These are phyloP conservation scores for Monilinia laxa DNA, from an alignment of 2,329 filamentous ascomycete species.

Conservation along the genomic window DNA sequence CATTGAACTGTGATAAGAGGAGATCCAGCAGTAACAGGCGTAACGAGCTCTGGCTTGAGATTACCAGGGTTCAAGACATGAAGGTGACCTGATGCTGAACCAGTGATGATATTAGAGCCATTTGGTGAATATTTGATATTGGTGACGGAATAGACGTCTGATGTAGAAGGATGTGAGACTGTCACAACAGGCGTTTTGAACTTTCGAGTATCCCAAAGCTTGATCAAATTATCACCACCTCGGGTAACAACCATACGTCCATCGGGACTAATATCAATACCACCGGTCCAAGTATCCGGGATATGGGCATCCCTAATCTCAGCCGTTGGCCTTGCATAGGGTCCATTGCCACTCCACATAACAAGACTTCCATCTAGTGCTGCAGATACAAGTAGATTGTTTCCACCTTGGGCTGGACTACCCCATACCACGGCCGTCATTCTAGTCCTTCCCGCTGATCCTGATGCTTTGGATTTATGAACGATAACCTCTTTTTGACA, in stretches of 20 bases:
- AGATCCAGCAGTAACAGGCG: constrained; percentile 81
- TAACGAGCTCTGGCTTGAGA: constrained; percentile 77
- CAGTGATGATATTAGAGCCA: constrained; percentile 81
- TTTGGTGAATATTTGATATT: constrained; percentile 90
- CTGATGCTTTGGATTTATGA: constrained; percentile 88
- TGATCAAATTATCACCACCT: constrained; percentile 89
- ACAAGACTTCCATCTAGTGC: constrained; percentile 86
- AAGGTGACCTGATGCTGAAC: constrained; percentile 79
- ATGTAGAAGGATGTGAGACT: constrained; percentile 76
- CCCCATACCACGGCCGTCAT: constrained; percentile 95
- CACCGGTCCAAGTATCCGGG: constrained; percentile 84
- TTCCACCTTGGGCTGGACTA: constrained; percentile 70
- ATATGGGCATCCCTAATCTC: constrained; percentile 84
- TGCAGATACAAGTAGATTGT: constrained; percentile 74
- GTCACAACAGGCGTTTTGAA: constrained; percentile 87
- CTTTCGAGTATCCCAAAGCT: constrained; percentile 95
- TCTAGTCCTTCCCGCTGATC: constrained; percentile 83
- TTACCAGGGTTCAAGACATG: constrained; percentile 95
- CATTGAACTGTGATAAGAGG: constrained; percentile 83
- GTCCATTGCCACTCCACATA: constrained; percentile 89
- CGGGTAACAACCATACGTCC: constrained; percentile 87
- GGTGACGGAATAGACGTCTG: constrained; percentile 76
- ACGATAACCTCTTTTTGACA: constrained; percentile 92
- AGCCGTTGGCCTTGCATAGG: constrained; percentile 75
- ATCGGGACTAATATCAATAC: constrained; percentile 86